A percentile compares a stretch with the other conserved stretches of the same genome.
Evolutionary conservation across 768 basidiomycete genomes (phyloP).

Genomic region (Pisolithus orientalis): DNA sequence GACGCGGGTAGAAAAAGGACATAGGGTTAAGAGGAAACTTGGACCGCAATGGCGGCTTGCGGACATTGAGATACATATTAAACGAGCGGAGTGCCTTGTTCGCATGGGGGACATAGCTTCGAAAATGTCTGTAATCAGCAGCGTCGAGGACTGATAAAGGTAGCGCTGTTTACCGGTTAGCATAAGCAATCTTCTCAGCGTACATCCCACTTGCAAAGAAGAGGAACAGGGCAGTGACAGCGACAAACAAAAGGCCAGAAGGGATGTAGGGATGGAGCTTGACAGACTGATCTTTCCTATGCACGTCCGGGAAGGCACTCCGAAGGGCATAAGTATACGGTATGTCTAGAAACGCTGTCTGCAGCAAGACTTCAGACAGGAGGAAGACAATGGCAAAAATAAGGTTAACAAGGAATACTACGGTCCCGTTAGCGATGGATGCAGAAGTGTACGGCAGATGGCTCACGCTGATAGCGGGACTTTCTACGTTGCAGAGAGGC

Average conservation of each 20-base stretch:
- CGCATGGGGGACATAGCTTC: constrained; percentile 93
- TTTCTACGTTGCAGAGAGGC: constrained; percentile 74
- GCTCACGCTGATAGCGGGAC: constrained; percentile 74
- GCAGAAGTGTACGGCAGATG: constrained; percentile 7
- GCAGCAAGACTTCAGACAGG: constrained; percentile 66
- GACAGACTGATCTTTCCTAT: constrained; percentile 33
- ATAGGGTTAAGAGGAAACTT: constrained; percentile 41
- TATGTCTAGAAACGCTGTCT: constrained; percentile 59
- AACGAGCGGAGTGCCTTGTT: constrained; percentile 87
- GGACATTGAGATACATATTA: constrained; percentile 97
- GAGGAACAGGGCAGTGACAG: constrained; percentile 82
- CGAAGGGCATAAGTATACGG: constrained; percentile 51
- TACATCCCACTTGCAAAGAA: constrained; percentile 98
- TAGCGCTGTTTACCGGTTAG: constrained; percentile 69
- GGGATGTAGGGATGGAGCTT: constrained; percentile 68
- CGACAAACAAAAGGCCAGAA: constrained; percentile 77
- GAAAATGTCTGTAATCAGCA: constrained; percentile 11
- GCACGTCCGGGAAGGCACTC: constrained; percentile 46
- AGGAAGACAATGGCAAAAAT: constrained; percentile 64
- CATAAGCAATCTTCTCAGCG: constrained; percentile 91
- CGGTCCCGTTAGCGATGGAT: constrained; percentile 10
- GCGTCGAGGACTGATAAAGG: constrained; percentile 5
- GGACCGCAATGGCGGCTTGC: constrained; percentile 65
- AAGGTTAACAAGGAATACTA: constrained; percentile 75
- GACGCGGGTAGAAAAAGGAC: constrained; percentile 32